Base-by-base conservation (phyloP, 441 rosid genomes). In the Euphorbia celastroides region DNA sequence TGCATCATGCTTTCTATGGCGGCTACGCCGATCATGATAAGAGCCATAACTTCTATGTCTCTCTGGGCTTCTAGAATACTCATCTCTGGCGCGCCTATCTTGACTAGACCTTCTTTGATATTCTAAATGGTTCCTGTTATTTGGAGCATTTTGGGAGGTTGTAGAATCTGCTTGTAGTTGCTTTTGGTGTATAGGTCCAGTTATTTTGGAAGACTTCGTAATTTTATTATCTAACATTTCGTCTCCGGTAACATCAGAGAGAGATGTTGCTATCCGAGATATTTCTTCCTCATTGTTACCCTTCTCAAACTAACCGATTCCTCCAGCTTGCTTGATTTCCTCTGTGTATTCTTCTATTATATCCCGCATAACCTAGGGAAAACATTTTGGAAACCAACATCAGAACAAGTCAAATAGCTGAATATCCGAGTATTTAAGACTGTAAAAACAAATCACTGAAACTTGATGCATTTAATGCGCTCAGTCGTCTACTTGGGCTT, bases 341-440 rank as follows among this genome's bases (percentile, higher is more conserved):
- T 84, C 91, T 74, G 87, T 89, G 79, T 80, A 94, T 72, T 81
- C 97, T 75, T 82, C 89, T 64, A 94, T 94, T 64, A 94, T 84
- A 77, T 92, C 94, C 71, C 90, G 80, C 74, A 79, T 78, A 51
- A 94, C 99, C 99, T 92, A 69, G 2, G 16, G 70, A 59, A 46
- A 61, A 50, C 41, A 7, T 8, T 23, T 54, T 5, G 48, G n/a
- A 57, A 52, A 72, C n/a, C 48, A 22, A 46, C 16, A 28, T 38
- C 46, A 30, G 42, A 23, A 27, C 64, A n/a, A n/a, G n/a, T 11
- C 32, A 19, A 11, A 28, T 7, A 31, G 7, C 19, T 52, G 28
- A n/a, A 7, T 14, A 10, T 22, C 63, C 41, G 3, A 38, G 36
- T 10, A 20, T 28, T 59, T 22, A 60, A 34, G 13, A 34, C 4